These are phyloP conservation scores for Saccharomyces eubayanus DNA, from an alignment of 805 yeast species.

Conservation along the genomic window DNA sequence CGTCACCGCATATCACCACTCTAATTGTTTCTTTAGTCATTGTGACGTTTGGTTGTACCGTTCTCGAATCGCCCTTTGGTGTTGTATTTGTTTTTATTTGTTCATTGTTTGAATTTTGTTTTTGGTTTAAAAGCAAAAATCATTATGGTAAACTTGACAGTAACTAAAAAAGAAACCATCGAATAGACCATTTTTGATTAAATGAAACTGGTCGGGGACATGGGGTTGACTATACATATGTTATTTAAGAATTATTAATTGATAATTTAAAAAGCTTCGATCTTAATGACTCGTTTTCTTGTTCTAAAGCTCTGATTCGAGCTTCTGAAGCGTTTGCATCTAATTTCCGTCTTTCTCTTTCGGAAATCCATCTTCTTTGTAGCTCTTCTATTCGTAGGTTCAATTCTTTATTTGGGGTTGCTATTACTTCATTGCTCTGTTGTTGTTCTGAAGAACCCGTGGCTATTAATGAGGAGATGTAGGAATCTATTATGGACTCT, in stretches of 20 bases:
- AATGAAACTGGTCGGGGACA: too few species aligned
- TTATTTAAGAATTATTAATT: background rate
- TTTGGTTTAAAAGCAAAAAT: background rate
- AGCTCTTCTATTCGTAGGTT: conserved; percentile 52
- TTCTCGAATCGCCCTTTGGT: background rate
- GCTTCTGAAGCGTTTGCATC: conserved; percentile 50
- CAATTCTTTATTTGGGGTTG: conserved; percentile 30
- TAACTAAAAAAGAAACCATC: background rate
- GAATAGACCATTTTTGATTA: background rate
- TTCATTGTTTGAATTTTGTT: background rate
- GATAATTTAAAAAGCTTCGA: conserved; percentile 17
- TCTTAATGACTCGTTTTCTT: conserved; percentile 41
- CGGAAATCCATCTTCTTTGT: conserved; percentile 58
- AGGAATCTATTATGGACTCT: conserved; percentile 50
- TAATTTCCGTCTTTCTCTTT: conserved; percentile 58
- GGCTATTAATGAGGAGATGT: conserved; percentile 30
- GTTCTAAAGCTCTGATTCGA: conserved; percentile 45
- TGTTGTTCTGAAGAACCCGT: conserved; percentile 8
- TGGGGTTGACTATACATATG: background rate
- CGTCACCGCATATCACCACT: conserved; percentile 91
- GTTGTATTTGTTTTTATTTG: background rate
- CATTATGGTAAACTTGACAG: background rate
- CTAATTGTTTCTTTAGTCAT: conserved; percentile 50
- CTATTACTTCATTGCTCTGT: conserved; percentile 9
- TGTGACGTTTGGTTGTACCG: background rate